These are phyloP conservation scores for Mycena pura DNA, from an alignment of 768 basidiomycete genomes.

Conservation along the genomic window DNA sequence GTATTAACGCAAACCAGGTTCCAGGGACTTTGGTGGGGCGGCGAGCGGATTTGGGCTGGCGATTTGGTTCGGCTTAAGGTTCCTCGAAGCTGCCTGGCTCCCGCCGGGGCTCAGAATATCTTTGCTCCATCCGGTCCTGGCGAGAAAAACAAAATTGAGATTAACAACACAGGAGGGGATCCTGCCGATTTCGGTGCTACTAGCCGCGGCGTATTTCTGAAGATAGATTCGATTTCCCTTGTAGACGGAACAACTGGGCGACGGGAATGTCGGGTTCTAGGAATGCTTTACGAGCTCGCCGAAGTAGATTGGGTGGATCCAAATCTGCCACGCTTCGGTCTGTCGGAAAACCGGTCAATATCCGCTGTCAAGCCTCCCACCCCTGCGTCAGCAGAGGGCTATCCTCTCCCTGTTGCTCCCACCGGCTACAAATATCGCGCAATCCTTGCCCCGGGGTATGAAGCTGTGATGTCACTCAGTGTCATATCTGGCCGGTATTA, in stretches of 20 bases:
- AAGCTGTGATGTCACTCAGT: slow-evolving; percentile 71
- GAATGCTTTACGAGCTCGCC: slow-evolving; percentile 79
- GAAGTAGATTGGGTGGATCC: slow-evolving; percentile 74
- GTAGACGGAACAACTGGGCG: slow-evolving; percentile 51
- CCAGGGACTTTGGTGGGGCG: slow-evolving; percentile 90
- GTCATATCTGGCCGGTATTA: slow-evolving; percentile 85
- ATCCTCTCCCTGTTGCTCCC: slow-evolving; percentile 68
- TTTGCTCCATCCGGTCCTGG: slow-evolving; percentile 67
- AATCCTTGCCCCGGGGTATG: slow-evolving; percentile 65
- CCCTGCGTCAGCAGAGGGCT: no score
- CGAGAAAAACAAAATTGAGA: slow-evolving; percentile 37
- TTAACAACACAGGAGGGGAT: slow-evolving; percentile 29
- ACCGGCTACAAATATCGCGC: slow-evolving; percentile 72
- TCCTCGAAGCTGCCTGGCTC: slow-evolving; percentile 69
- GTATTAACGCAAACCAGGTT: slow-evolving; percentile 61
- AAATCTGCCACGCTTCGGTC: slow-evolving; percentile 18
- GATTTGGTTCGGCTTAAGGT: slow-evolving; percentile 84
- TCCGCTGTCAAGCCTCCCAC: no score
- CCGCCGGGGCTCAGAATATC: slow-evolving; percentile 65
- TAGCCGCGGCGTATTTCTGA: slow-evolving; percentile 75
- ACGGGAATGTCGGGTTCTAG: slow-evolving; percentile 72
- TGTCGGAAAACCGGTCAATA: no score
- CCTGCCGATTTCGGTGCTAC: slow-evolving; percentile 55
- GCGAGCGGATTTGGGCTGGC: slow-evolving; percentile 86
- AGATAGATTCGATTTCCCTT: slow-evolving; percentile 67